These are phyloP conservation scores for Suillus spraguei DNA, from an alignment of 768 basidiomycete genomes.

Conservation along the genomic window DNA sequence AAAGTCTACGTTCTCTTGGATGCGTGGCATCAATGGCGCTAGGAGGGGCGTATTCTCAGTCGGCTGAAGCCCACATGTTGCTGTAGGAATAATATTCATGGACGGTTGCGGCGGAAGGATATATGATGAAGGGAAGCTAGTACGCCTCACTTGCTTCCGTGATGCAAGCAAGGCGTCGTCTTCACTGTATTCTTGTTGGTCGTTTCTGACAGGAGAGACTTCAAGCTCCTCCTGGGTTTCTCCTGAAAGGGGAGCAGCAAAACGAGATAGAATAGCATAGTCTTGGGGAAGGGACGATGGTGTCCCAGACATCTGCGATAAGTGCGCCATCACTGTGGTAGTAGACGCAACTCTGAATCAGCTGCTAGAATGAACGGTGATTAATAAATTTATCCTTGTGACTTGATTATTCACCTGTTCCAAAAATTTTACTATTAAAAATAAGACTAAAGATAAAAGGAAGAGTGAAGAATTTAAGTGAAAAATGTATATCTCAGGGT, in stretches of 20 bases:
- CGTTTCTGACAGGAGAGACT: conserved; percentile 13
- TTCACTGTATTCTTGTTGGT: neutral
- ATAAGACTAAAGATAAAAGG: neutral
- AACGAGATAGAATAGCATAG: conserved; percentile 58
- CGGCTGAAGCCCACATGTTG: neutral
- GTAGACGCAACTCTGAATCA: neutral
- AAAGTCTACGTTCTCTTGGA: conserved; percentile 44
- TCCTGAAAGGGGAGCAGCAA: conserved; percentile 31
- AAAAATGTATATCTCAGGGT: neutral
- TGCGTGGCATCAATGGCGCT: conserved; percentile 51
- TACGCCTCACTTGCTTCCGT: conserved; percentile 11
- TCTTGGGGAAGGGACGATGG: conserved; percentile 64
- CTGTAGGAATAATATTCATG: conserved; percentile 27
- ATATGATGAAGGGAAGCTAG: conserved; percentile 37
- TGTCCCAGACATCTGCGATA: conserved; percentile 1
- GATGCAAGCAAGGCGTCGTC: neutral
- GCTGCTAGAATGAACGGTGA: neutral
- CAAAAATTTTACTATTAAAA: neutral
- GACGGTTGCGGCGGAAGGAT: conserved; percentile 28
- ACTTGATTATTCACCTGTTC: neutral
- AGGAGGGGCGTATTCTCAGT: conserved; percentile 64
- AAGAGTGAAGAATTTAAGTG: neutral
- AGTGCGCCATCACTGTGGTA: neutral
- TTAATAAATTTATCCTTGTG: neutral
- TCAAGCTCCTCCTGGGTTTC: conserved; percentile 11